Evolutionary conservation across 1,139 yeast genomes (phyloP).

Genomic region (Scheffersomyces insectosa): DNA sequence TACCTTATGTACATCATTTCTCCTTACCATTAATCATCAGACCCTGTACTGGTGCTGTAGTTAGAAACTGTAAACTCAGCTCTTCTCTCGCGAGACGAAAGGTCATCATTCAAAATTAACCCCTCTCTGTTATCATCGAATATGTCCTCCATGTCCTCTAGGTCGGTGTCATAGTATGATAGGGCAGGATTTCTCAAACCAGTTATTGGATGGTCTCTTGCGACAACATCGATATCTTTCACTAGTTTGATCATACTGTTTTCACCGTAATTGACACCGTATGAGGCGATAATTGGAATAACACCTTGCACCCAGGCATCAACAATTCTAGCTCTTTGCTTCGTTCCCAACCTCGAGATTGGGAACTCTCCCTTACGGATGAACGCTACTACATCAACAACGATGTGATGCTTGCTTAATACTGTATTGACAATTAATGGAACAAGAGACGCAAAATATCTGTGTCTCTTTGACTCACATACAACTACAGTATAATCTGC

Average conservation of each 20-base stretch:
- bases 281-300: slow-evolving; percentile 43
- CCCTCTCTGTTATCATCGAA: slow-evolving; percentile 33
- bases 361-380: slow-evolving; percentile 67
- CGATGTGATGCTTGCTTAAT: slow-evolving; percentile 77
- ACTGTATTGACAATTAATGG: slow-evolving; percentile 82
- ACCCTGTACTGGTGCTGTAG: slow-evolving; percentile 8
- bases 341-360: slow-evolving; percentile 68
- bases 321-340: slow-evolving; percentile 72
- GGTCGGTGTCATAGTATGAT: slow-evolving; percentile 39
- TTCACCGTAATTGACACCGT: slow-evolving; percentile 67
- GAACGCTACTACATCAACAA: slow-evolving; percentile 85
- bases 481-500: slow-evolving; percentile 82
- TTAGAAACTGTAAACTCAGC: slow-evolving; percentile 9
- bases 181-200: slow-evolving; percentile 48
- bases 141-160: slow-evolving; percentile 26
- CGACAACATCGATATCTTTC: slow-evolving; percentile 49
- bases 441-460: slow-evolving; percentile 69
- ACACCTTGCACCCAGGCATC: slow-evolving; percentile 56
- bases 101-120: slow-evolving; percentile 23
- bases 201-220: slow-evolving; percentile 42
- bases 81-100: slow-evolving; percentile 3
- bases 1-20: no score
- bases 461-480: slow-evolving; percentile 59
- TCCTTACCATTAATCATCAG: slow-evolving; percentile 2
- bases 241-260: slow-evolving; percentile 56